phyloP scores from a whole-genome alignment of 2,329 filamentous ascomycete species.

The Fusarium veterinarium region DNA sequence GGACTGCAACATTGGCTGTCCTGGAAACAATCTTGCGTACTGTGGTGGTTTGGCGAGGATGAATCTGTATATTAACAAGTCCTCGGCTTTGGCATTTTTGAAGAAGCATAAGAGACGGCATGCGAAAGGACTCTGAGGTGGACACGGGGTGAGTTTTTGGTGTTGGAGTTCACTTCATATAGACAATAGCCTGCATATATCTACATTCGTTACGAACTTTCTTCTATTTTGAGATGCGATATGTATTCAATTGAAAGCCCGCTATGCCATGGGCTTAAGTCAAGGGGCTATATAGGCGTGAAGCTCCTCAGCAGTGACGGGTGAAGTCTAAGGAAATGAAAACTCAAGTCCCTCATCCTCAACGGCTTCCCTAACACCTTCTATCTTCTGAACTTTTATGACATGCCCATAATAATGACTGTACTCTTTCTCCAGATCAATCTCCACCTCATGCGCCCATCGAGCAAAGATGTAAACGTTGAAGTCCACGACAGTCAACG shows the following conservation, averaged over 20 bases:
- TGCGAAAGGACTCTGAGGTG: neutral
- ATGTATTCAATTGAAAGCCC: too few relatives aligned
- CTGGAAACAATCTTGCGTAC: slow-evolving; percentile 47
- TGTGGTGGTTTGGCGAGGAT: slow-evolving; percentile 49
- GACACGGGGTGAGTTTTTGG: accelerated
- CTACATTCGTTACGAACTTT: accelerated
- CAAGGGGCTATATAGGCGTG: accelerated
- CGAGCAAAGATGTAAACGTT: slow-evolving; percentile 39
- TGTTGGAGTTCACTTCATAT: neutral
- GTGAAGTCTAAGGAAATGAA: neutral
- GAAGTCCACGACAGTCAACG: slow-evolving; percentile 34
- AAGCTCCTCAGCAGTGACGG: neutral
- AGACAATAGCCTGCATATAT: neutral
- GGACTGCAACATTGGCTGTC: slow-evolving; percentile 50
- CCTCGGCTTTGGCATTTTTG: slow-evolving; percentile 9
- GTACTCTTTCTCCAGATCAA: slow-evolving; percentile 26
- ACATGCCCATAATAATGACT: neutral
- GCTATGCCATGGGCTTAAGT: accelerated
- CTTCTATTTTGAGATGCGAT: neutral
- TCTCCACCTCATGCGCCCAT: slow-evolving; percentile 11
- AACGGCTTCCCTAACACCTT: neutral
- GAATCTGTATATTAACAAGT: slow-evolving; percentile 49
- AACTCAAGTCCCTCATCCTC: slow-evolving; percentile 1
- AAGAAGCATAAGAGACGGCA: slow-evolving; percentile 21
- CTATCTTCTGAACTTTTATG: neutral